Base-by-base conservation (phyloP, 148 eudicot genomes). In the Dianthus caryophyllus region DNA sequence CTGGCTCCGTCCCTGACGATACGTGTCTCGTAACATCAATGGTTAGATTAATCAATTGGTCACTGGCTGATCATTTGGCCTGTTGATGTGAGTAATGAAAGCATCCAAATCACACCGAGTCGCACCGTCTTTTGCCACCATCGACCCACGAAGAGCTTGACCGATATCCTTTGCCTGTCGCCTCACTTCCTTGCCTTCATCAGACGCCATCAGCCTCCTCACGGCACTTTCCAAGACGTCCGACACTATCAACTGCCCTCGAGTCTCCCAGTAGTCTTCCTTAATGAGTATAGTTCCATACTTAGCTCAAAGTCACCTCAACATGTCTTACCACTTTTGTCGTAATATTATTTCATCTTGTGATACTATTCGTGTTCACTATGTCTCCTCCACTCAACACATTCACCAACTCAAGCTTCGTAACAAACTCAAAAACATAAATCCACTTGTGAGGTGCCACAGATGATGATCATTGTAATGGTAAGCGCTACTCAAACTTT, bases 141-240 rank as follows among this genome's bases (percentile, higher is more conserved):
- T 71, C 9, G 75, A 73, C 5, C 50, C 65, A 20, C 61, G 26
- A 0, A 77, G 60, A 2, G 41, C 65, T 1, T 1, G 33, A 1
- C 84, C 79, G 9, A 86, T 2, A 22, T 72, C 78, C 31, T 11
- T 31, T 8, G 79, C 90, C 65, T 79, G 79, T 46, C 36, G 55
- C 26, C 90, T 70, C 59, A 81, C 63, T 63, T 65, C 76, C 4
- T 55, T 73, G 1, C 87, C 90, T 73, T 81, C 77, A 13, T 67
- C 61, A 11, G 72, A 39, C 22, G 43, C 76, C 80, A 83, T 71
- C 73, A 86, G 52, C 18, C 69, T 73, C 50, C 26, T 81, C 56
- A 85, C 80, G 4, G 54, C 80, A 4, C 30, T 26, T 24, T 71
- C 66, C 0, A 83, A 29, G 1, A n/a, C 69, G 0, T 13, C 9